A percentile compares a stretch with the other conserved stretches of the same genome.
These are phyloP conservation scores for Rhizophagus sp. DNA, from an alignment of 192 early-diverging fungal species.

Conservation along the genomic window DNA sequence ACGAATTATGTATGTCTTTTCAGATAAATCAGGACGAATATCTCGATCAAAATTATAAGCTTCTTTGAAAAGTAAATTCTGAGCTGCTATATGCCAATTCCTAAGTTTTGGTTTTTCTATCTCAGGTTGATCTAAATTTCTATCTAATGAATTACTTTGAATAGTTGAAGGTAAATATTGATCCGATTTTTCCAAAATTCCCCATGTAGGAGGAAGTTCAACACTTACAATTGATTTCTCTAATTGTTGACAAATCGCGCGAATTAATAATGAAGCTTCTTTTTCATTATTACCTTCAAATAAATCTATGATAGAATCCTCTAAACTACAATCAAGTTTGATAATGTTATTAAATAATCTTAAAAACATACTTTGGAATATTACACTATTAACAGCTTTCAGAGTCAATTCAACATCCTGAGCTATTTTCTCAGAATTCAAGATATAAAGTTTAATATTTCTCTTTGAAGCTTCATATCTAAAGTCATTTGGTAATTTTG, in stretches of 20 bases:
- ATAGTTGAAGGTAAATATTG: constrained; percentile 34
- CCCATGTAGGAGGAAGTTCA: constrained; percentile 49
- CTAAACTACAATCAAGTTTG: constrained; percentile 8
- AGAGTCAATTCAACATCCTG: constrained; percentile 53
- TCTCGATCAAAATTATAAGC: constrained; percentile 53
- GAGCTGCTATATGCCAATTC: constrained; percentile 59
- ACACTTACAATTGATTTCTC: constrained; percentile 33
- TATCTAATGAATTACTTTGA: constrained; percentile 31
- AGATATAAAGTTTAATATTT: constrained; percentile 56
- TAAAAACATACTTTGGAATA: constrained; percentile 60
- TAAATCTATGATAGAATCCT: constrained; percentile 27
- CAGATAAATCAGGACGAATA: constrained; percentile 64
- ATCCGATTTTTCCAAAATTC: constrained; percentile 43
- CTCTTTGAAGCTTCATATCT: constrained; percentile 52
- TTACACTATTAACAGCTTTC: constrained; percentile 57
- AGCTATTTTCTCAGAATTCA: constrained; percentile 66
- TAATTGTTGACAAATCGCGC: constrained; percentile 29
- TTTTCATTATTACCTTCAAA: constrained; percentile 35
- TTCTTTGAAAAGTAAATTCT: constrained; percentile 72
- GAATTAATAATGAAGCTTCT: constrained; percentile 18
- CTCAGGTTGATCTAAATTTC: constrained; percentile 31
- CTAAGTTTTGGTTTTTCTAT: constrained; percentile 31
- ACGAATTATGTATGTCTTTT: constrained; percentile 60
- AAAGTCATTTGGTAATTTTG: constrained; percentile 66
- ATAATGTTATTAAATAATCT: neutral